These are phyloP conservation scores for grape (Vitis vinifera) DNA, from an alignment of 164 flowering plant species.

Conservation along the genomic window ASM3070453v1 NC_081810.1:15585001-15585500, in stretches of 20 bases:
- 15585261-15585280: too few species aligned
- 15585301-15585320: too few species aligned
- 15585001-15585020: slow-evolving; percentile 26
- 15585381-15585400: too few species aligned
- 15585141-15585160: slow-evolving; percentile 1
- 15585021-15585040: slow-evolving; percentile 4
- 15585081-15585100: background rate
- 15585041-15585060: slow-evolving; percentile 4
- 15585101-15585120: slow-evolving; percentile 4
- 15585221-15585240: too few species aligned
- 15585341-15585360: too few species aligned
- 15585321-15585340: too few species aligned
- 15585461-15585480: background rate
- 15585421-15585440: slow-evolving; percentile 12
- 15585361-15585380: too few species aligned
- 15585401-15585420: too few species aligned
- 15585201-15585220: too few species aligned
- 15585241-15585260: too few species aligned
- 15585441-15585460: slow-evolving; percentile 14
- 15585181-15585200: slow-evolving; percentile 16
- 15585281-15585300: too few species aligned
- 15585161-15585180: background rate
- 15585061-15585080: slow-evolving; percentile 5
- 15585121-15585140: background rate
- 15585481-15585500: background rate